Evolutionary conservation across 179 eudicot species (phyloP).

Genomic region (Silene coronaria): DNA sequence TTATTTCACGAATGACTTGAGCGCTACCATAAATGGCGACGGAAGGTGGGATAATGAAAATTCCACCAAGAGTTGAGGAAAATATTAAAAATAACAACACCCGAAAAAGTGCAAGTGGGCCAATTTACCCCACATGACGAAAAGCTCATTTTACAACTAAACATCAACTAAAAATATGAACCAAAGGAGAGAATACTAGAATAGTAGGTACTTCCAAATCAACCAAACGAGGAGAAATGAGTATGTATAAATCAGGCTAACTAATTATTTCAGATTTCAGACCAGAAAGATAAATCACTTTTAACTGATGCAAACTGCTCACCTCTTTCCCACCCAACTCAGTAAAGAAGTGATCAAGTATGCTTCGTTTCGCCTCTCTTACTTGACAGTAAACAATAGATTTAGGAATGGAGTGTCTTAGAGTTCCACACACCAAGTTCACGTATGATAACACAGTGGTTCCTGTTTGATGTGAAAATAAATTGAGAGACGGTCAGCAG

Average conservation of each 20-base stretch:
- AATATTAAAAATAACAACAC: no score
- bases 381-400: slow-evolving; percentile 96
- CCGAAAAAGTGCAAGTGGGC: no score
- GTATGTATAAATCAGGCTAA: no score
- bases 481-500: slow-evolving; percentile 5
- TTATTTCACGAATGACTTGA: no score
- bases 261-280: not conserved
- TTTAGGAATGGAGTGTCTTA: slow-evolving; percentile 88
- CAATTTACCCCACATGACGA: no score
- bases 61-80: no score
- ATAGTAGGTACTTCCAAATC: no score
- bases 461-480: slow-evolving; percentile 34
- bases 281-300: not conserved
- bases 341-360: slow-evolving; percentile 84
- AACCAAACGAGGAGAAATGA: no score
- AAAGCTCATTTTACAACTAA: no score
- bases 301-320: slow-evolving; percentile 10
- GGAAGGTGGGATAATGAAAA: not conserved
- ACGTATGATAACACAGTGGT: slow-evolving; percentile 80
- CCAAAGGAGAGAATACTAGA: no score
- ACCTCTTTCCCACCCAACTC: slow-evolving; percentile 92
- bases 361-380: slow-evolving; percentile 91
- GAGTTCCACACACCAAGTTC: slow-evolving; percentile 70
- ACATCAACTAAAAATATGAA: no score
- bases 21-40: not conserved